Conservation (phyloP, 2,329 filamentous ascomycete genomes). For the Penicillium paneum region DNA sequence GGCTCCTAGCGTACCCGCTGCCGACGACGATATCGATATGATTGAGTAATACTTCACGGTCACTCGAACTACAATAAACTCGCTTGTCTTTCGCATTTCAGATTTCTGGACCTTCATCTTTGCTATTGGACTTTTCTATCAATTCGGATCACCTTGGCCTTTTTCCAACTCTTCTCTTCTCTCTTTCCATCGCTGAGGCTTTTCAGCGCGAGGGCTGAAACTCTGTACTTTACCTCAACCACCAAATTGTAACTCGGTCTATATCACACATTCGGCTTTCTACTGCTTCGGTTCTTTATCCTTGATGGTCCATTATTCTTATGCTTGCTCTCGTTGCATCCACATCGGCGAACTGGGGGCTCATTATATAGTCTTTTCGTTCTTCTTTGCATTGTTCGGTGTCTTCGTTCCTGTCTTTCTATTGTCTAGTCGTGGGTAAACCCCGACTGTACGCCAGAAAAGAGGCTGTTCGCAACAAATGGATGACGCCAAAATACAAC, state of each 20-base stretch:
- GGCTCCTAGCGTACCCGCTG: conserved; percentile 19
- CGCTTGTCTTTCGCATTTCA: neutral
- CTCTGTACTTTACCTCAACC: conserved; percentile 18
- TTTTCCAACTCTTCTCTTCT: neutral
- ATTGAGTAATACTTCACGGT: conserved; percentile 52
- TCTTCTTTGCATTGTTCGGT: neutral
- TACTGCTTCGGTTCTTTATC: neutral
- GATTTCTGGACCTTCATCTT: neutral
- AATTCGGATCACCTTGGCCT: neutral
- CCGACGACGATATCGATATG: conserved; percentile 65
- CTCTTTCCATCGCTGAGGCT: neutral
- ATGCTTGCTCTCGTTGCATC: neutral
- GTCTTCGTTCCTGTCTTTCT: neutral
- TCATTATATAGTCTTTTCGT: neutral
- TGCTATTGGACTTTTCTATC: neutral
- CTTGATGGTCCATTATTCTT: neutral
- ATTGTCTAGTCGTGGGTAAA: neutral
- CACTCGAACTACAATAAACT: neutral
- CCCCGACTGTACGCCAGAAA: neutral
- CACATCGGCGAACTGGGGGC: neutral
- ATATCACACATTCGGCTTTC: neutral
- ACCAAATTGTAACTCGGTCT: conserved; percentile 17
- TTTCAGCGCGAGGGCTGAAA: neutral
- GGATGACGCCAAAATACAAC: neutral
- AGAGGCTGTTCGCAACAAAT: neutral